phyloP scores from a whole-genome alignment of 805 yeast genomes.

The Scheffersomyces amazonensis region DNA sequence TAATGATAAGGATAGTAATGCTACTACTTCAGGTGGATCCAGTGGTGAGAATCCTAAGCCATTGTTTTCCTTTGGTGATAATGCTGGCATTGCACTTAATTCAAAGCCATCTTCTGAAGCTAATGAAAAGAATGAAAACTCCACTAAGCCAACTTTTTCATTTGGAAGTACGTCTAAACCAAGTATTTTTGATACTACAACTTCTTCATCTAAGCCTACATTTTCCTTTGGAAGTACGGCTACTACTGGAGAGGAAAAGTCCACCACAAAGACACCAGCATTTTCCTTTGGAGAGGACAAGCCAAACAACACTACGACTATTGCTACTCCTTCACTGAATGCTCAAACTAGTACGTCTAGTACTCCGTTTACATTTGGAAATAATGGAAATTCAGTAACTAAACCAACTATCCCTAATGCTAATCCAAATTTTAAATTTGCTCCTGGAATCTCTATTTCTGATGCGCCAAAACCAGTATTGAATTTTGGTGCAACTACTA shows the following conservation, averaged over 20 bases:
- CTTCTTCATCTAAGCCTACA: background rate
- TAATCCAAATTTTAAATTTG: constrained; percentile 9
- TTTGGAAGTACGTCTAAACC: constrained; percentile 6
- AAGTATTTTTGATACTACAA: background rate
- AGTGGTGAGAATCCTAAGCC: no score
- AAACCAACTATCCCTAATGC: background rate
- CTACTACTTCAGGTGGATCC: no score
- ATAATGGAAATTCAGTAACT: background rate
- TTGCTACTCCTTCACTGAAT: no score
- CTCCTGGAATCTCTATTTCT: constrained; percentile 6
- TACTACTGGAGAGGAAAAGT: no score
- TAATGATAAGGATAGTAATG: no score
- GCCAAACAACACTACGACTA: no score
- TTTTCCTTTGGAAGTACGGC: no score
- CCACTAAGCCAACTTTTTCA: constrained; percentile 4
- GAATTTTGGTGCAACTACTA: constrained; percentile 6
- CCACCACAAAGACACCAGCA: background rate
- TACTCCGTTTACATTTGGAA: constrained; percentile 8
- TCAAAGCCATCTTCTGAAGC: background rate
- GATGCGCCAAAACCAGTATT: constrained; percentile 11
- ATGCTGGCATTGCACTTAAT: no score
- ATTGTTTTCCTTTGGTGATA: background rate
- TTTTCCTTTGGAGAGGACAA: constrained; percentile 1
- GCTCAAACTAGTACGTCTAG: no score
- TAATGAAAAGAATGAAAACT: background rate